Evolutionary conservation across 345 rosid species (phyloP).

Genomic region (Hibiscus mutabilis): DNA sequence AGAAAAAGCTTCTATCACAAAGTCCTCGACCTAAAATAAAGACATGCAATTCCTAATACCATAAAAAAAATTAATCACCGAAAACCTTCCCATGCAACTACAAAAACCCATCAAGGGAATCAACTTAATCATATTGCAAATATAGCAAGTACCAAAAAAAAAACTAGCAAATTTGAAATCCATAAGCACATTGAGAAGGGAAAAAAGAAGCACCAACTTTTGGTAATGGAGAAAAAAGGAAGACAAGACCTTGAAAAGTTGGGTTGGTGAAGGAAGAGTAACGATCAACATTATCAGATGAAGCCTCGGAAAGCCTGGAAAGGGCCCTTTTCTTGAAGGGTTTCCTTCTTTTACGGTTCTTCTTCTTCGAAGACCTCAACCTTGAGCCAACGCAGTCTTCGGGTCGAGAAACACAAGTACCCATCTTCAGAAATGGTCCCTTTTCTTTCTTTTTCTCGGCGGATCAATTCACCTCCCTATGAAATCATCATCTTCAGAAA

Average conservation of each 20-base stretch:
- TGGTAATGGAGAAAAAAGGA: neutral
- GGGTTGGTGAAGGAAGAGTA: slow-evolving; percentile 47
- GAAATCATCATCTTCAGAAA: too few relatives aligned
- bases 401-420: slow-evolving; percentile 75
- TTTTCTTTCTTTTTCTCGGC: neutral
- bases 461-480: neutral
- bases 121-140: neutral
- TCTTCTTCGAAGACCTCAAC: slow-evolving; percentile 48
- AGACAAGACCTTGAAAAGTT: slow-evolving; percentile 44
- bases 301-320: slow-evolving; percentile 44
- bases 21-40: slow-evolving; percentile 1
- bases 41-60: slow-evolving; percentile 15
- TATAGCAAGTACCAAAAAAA: neutral
- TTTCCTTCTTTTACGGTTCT: slow-evolving; percentile 41
- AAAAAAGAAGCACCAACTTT: neutral
- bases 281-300: slow-evolving; percentile 40
- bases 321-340: slow-evolving; percentile 23
- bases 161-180: neutral
- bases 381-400: slow-evolving; percentile 57
- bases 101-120: slow-evolving; percentile 19
- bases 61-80: neutral
- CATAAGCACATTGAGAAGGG: slow-evolving; percentile 10
- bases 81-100: slow-evolving; percentile 8
- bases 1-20: neutral
- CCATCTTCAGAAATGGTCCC: slow-evolving; percentile 28